Conservation (phyloP, 1,284 basidiomycete genomes). For the Cerioporus squamosus region DNA sequence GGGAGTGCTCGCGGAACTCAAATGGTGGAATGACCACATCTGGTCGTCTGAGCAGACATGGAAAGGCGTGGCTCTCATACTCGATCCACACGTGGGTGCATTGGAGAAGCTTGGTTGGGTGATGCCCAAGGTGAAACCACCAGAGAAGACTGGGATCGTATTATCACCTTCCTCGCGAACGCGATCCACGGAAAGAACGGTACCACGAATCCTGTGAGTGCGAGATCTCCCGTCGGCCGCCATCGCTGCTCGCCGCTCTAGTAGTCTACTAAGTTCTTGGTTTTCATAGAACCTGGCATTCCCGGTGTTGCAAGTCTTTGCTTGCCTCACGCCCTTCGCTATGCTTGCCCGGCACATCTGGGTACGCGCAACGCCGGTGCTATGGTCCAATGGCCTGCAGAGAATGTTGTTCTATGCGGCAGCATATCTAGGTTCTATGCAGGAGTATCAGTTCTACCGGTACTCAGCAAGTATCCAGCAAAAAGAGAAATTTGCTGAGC, state of each 20-base stretch:
- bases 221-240: not conserved
- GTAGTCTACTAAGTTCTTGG: not conserved
- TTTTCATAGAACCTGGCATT: not conserved
- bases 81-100: not conserved
- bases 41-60: not conserved
- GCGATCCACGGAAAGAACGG: not conserved
- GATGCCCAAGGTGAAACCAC: too few relatives aligned
- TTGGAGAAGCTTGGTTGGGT: too few relatives aligned
- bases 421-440: not conserved
- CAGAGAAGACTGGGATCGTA: not conserved
- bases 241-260: too few relatives aligned
- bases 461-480: not conserved
- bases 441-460: not conserved
- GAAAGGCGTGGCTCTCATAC: not conserved
- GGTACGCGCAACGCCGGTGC: not conserved
- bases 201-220: not conserved
- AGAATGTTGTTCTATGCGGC: not conserved
- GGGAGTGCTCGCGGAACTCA: not conserved
- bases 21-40: constrained; percentile 2
- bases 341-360: not conserved
- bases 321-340: not conserved
- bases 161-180: not conserved
- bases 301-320: not conserved
- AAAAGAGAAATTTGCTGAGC: not conserved
- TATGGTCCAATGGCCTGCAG: not conserved